Evolutionary conservation across 306 rosid species (phyloP).

Genomic region (Gastrolobium bilobum): DNA sequence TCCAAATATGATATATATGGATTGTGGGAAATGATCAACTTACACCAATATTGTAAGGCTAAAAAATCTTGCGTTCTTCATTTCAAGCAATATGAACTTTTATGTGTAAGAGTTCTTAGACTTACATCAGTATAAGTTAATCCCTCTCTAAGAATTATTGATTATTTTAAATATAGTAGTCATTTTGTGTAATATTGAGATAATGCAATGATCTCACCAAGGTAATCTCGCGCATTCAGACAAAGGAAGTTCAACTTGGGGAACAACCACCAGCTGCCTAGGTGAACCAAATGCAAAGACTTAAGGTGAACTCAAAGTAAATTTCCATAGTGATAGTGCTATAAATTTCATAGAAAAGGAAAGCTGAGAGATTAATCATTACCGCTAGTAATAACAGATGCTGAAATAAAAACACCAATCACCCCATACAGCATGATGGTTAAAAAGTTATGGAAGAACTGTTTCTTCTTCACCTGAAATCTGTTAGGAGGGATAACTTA

Average conservation of each 20-base stretch:
- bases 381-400: constrained; percentile 71
- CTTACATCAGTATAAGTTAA: too few relatives aligned
- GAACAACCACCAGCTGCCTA: constrained; percentile 89
- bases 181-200: constrained; percentile 6
- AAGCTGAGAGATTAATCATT: constrained; percentile 39
- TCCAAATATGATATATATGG: constrained; percentile 18
- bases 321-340: background rate
- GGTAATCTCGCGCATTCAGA: constrained; percentile 67
- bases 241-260: constrained; percentile 79
- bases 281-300: constrained; percentile 51
- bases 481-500: constrained; percentile 50
- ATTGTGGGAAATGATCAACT: background rate
- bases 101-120: too few relatives aligned
- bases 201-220: constrained; percentile 62
- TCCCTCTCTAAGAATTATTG: background rate
- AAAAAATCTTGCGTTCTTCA: too few relatives aligned
- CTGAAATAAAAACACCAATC: constrained; percentile 82
- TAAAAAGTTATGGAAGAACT: constrained; percentile 85
- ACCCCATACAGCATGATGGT: constrained; percentile 93
- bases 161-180: background rate
- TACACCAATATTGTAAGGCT: too few relatives aligned
- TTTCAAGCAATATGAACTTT: too few relatives aligned
- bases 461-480: constrained; percentile 98
- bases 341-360: background rate
- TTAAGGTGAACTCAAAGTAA: constrained; percentile 33